A percentile compares a stretch with the other conserved stretches of the same genome.
Evolutionary conservation across 2,329 filamentous ascomycete genomes (phyloP).

Genomic region (Trichoderma harzianum): DNA sequence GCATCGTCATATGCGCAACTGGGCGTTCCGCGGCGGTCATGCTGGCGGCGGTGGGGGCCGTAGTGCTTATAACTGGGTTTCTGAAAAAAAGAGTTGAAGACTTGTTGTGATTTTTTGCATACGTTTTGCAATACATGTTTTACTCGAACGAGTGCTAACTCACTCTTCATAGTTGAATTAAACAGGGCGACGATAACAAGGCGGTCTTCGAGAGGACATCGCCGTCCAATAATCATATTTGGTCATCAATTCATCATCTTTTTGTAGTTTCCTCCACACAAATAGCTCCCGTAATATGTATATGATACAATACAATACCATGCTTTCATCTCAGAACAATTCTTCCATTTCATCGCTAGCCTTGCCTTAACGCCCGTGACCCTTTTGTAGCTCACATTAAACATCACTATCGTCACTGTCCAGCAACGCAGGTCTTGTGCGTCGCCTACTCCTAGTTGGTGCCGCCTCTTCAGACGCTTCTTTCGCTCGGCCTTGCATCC

Average conservation of each 20-base stretch:
- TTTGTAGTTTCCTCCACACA: slow-evolving; percentile 8
- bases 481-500: neutral
- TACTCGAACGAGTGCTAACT: slow-evolving; percentile 15
- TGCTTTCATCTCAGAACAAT: neutral
- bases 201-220: neutral
- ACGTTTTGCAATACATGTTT: neutral
- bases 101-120: neutral
- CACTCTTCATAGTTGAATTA: neutral
- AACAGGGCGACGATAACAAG: neutral
- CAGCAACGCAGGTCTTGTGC: slow-evolving; percentile 26
- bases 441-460: slow-evolving; percentile 24
- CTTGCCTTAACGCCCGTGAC: neutral
- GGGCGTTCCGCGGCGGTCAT: slow-evolving; percentile 24
- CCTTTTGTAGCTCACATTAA: neutral
- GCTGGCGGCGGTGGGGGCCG: slow-evolving; percentile 36
- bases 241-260: slow-evolving; percentile 1
- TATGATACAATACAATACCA: neutral
- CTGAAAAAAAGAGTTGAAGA: slow-evolving; percentile 36
- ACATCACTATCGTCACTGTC: slow-evolving; percentile 19
- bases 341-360: neutral
- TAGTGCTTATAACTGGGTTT: slow-evolving; percentile 48
- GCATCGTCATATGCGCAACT: slow-evolving; percentile 37
- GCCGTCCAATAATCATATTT: neutral
- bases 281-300: slow-evolving; percentile 19
- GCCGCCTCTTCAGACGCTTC: slow-evolving; percentile 22